These are phyloP conservation scores for Crassisporium funariophilum DNA, from an alignment of 768 basidiomycete species.

Conservation along the genomic window DNA sequence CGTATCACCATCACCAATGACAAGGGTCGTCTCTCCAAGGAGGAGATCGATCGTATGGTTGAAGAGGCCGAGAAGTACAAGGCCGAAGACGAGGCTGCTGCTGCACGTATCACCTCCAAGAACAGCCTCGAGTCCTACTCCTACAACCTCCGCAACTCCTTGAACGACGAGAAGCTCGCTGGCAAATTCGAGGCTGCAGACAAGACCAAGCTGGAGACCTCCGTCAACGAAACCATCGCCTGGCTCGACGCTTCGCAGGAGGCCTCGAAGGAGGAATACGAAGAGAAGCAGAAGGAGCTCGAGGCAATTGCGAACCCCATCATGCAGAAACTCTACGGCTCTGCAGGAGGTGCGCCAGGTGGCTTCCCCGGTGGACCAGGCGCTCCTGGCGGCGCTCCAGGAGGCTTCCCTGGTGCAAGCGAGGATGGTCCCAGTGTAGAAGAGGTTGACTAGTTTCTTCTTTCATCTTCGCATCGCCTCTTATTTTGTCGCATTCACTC, in stretches of 20 bases:
- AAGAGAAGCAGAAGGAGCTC: constrained; percentile 90
- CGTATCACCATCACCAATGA: constrained; percentile 95
- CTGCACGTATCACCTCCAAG: constrained; percentile 82
- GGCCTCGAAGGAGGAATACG: constrained; percentile 93
- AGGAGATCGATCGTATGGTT: constrained; percentile 99
- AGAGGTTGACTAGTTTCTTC: constrained; percentile 70
- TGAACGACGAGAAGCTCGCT: constrained; percentile 82
- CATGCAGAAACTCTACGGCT: constrained; percentile 76
- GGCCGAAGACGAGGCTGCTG: constrained; percentile 88
- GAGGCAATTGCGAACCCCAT: constrained; percentile 78
- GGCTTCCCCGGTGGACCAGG: constrained; percentile 53
- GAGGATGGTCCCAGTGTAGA: constrained; percentile 91
- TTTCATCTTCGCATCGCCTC: constrained; percentile 19
- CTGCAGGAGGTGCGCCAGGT: constrained; percentile 60
- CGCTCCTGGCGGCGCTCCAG: constrained; percentile 58
- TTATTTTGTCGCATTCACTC: constrained; percentile 13
- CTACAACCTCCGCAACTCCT: constrained; percentile 92
- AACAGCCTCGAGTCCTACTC: constrained; percentile 93
- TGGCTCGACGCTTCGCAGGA: constrained; percentile 90
- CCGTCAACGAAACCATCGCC: constrained; percentile 80
- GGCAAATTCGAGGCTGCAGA: constrained; percentile 86
- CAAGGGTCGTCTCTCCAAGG: constrained; percentile 95
- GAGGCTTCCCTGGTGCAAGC: constrained; percentile 62
- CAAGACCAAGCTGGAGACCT: constrained; percentile 79
- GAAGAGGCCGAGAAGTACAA: constrained; percentile 92